These are phyloP conservation scores for Colletotrichum sp. DNA, from an alignment of 2,329 filamentous ascomycete species.

Conservation along the genomic window DNA sequence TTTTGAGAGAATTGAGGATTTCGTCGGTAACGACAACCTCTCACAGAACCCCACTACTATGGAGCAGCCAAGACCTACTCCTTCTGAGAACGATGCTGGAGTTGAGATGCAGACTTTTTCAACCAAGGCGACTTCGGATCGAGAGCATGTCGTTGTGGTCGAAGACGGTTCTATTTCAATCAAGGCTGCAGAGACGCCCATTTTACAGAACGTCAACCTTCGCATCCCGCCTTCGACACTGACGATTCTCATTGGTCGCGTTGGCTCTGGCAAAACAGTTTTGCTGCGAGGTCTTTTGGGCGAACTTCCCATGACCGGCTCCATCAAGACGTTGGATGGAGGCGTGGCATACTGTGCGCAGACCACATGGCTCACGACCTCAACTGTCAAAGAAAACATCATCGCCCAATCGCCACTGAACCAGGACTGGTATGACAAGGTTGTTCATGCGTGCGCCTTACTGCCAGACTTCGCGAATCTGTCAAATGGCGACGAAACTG, in stretches of 20 bases:
- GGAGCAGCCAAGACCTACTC: neutral
- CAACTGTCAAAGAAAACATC: constrained; percentile 29
- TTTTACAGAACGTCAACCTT: constrained; percentile 6
- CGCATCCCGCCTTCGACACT: neutral
- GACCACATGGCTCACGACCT: constrained; percentile 27
- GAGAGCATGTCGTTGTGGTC: neutral
- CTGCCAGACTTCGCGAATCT: constrained; percentile 23
- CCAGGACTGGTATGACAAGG: constrained; percentile 24
- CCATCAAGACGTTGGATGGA: neutral
- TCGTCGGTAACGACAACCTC: neutral
- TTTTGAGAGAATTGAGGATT: constrained; percentile 27
- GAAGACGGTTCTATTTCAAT: neutral
- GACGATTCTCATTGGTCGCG: constrained; percentile 22
- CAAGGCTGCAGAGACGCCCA: neutral
- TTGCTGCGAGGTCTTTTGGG: constrained; percentile 19
- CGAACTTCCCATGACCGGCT: constrained; percentile 5
- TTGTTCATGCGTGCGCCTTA: constrained; percentile 24
- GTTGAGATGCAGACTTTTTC: neutral
- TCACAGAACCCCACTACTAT: neutral
- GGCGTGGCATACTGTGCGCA: constrained; percentile 27
- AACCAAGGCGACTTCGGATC: neutral
- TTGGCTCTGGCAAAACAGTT: constrained; percentile 24
- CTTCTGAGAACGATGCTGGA: neutral
- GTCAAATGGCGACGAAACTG: constrained; percentile 25
- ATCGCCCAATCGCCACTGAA: constrained; percentile 23